These are phyloP conservation scores for Beverwykella pulmonaria DNA, from an alignment of 495 filamentous ascomycete species.

Conservation along the genomic window DNA sequence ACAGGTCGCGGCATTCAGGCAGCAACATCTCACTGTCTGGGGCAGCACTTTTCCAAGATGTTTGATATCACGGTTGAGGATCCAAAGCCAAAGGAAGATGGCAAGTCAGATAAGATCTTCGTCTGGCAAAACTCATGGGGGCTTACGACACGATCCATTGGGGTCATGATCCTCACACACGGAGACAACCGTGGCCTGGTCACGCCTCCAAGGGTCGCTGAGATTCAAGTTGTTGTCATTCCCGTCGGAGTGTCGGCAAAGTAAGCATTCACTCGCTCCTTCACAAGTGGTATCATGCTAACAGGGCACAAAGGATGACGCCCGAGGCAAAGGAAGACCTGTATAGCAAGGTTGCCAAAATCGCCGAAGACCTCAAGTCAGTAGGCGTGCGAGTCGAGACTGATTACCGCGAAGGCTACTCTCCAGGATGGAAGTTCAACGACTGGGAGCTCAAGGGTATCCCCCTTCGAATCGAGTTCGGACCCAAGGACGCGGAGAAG, in stretches of 20 bases:
- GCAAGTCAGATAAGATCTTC: constrained; percentile 67
- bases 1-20: constrained; percentile 97
- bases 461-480: constrained; percentile 90
- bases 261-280: constrained; percentile 3
- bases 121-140: constrained; percentile 98
- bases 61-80: constrained; percentile 97
- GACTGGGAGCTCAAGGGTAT: constrained; percentile 96
- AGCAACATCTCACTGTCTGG: constrained; percentile 89
- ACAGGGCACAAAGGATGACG: constrained; percentile 58
- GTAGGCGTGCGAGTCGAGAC: constrained; percentile 56
- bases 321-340: constrained; percentile 75
- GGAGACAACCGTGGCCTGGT: constrained; percentile 92
- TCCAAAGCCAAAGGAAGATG: constrained; percentile 69
- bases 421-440: constrained; percentile 96
- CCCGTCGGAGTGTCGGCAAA: constrained; percentile 87
- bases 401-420: constrained; percentile 83
- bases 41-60: constrained; percentile 98
- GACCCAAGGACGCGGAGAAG: constrained; percentile 86
- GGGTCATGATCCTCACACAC: constrained; percentile 98
- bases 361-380: constrained; percentile 57
- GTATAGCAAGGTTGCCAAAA: constrained; percentile 67
- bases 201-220: constrained; percentile 85
- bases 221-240: constrained; percentile 80
- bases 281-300: background rate
- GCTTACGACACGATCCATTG: constrained; percentile 54